Percentiles rank a stretch among this genome's conserved stretches.
These are phyloP conservation scores for Dioscorea cayenensis DNA, from an alignment of 116 monocot genomes.

Conservation along the genomic window DNA sequence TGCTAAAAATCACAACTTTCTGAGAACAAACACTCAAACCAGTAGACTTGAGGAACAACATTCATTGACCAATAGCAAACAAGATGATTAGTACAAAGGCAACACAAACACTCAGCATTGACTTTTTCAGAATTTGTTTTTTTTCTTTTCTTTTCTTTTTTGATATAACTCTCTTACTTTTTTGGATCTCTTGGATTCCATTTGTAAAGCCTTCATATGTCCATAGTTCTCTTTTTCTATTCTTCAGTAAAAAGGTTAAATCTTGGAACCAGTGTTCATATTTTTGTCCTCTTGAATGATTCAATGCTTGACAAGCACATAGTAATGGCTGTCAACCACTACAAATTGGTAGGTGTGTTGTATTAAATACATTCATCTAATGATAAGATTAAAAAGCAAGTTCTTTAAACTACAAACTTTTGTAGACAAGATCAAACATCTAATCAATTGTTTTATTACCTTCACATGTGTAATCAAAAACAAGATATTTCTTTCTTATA, in stretches of 20 bases:
- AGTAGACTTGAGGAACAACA: too few relatives aligned
- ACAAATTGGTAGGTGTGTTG: too few relatives aligned
- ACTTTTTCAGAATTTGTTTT: not conserved
- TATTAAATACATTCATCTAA: not conserved
- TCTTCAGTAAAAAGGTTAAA: not conserved
- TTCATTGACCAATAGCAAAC: not conserved
- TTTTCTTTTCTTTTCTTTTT: not conserved
- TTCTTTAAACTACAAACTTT: not conserved
- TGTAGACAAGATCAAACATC: too few relatives aligned
- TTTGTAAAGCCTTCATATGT: not conserved
- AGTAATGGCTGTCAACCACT: too few relatives aligned
- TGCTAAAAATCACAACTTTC: slow-evolving; percentile 5
- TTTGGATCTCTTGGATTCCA: not conserved
- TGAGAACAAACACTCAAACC: not conserved
- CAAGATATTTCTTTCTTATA: not conserved
- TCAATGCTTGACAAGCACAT: too few relatives aligned
- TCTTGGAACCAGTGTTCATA: not conserved
- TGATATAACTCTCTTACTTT: not conserved
- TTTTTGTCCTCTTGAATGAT: too few relatives aligned
- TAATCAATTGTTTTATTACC: not conserved
- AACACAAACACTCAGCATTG: not conserved
- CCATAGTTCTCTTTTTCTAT: not conserved
- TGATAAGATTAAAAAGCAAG: not conserved
- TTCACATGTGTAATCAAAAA: not conserved
- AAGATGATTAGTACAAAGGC: not conserved